phyloP scores from a whole-genome alignment of 257 asterid genomes.

The Haberlea rhodopensis region DNA sequence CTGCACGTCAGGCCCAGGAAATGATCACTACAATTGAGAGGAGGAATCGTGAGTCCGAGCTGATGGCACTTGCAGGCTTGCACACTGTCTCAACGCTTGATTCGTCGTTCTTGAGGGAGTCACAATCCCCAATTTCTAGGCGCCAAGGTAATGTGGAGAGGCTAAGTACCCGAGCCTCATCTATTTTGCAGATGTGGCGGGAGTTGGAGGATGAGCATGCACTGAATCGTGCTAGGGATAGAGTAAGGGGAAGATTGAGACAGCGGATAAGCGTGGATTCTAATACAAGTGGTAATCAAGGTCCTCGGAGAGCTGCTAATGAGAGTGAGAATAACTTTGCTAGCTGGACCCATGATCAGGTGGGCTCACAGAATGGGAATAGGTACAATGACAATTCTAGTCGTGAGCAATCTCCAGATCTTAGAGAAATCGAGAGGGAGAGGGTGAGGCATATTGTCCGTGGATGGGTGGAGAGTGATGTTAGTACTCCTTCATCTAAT shows the following conservation, averaged over 20 bases:
- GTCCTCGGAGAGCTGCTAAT: conserved; percentile 48
- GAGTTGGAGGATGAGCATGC: conserved; percentile 64
- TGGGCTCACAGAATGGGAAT: conserved; percentile 36
- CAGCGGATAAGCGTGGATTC: conserved; percentile 43
- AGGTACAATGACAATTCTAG: conserved; percentile 61
- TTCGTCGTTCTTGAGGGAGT: conserved; percentile 56
- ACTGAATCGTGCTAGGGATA: conserved; percentile 50
- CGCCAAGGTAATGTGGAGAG: conserved; percentile 54
- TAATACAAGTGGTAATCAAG: conserved; percentile 44
- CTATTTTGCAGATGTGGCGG: conserved; percentile 66
- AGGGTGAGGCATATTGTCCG: conserved; percentile 94
- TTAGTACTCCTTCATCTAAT: conserved; percentile 57
- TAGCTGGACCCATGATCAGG: conserved; percentile 45
- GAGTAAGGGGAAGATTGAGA: conserved; percentile 56
- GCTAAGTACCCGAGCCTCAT: conserved; percentile 44
- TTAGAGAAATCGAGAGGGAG: conserved; percentile 86
- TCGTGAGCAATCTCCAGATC: conserved; percentile 91
- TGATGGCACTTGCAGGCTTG: conserved; percentile 59
- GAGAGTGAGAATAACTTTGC: conserved; percentile 50
- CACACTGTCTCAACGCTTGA: conserved; percentile 63
- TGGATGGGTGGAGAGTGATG: conserved; percentile 97
- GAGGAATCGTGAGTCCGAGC: conserved; percentile 54
- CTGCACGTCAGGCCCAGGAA: conserved; percentile 62
- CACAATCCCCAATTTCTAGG: conserved; percentile 49
- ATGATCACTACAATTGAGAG: conserved; percentile 64